Conservation (phyloP, 345 rosid species). For the Firmiana major region DNA sequence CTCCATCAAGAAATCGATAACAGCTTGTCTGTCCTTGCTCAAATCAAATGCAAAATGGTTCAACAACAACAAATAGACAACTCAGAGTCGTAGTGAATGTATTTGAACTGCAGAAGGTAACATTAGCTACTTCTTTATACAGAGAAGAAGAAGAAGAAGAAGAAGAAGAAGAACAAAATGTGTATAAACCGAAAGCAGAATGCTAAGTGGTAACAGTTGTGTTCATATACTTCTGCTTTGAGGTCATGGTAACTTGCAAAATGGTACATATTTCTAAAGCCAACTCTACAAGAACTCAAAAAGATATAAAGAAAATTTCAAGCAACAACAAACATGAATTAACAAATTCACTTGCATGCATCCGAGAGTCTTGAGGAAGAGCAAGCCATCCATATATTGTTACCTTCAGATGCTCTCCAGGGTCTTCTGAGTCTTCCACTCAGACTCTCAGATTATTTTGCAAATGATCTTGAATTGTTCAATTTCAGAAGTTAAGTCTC, state of each 20-base stretch:
- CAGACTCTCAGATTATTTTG: constrained; percentile 23
- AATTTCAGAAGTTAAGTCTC: constrained; percentile 38
- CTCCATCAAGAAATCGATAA: too few relatives aligned
- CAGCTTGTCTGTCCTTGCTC: background rate
- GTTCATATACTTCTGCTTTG: constrained; percentile 32
- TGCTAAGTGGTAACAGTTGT: constrained; percentile 13
- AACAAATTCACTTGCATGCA: constrained; percentile 43
- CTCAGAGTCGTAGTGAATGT: background rate
- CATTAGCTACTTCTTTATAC: constrained; percentile 28
- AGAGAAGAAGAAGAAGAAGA: constrained; percentile 31
- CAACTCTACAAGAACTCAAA: constrained; percentile 43
- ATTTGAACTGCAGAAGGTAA: constrained; percentile 17
- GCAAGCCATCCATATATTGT: constrained; percentile 19
- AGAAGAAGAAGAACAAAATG: constrained; percentile 24
- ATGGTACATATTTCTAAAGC: constrained; percentile 45
- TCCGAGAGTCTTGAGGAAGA: constrained; percentile 32
- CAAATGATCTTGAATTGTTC: constrained; percentile 1
- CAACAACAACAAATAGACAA: background rate
- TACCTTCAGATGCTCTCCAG: constrained; percentile 12
- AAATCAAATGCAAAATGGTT: background rate
- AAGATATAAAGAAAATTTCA: constrained; percentile 20
- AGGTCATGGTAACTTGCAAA: constrained; percentile 22
- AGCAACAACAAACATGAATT: constrained; percentile 46
- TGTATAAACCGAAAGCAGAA: constrained; percentile 33
- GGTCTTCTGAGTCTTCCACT: constrained; percentile 29